These are phyloP conservation scores for Acer saccharum DNA, from an alignment of 345 rosid genomes.

Conservation along the genomic window DNA sequence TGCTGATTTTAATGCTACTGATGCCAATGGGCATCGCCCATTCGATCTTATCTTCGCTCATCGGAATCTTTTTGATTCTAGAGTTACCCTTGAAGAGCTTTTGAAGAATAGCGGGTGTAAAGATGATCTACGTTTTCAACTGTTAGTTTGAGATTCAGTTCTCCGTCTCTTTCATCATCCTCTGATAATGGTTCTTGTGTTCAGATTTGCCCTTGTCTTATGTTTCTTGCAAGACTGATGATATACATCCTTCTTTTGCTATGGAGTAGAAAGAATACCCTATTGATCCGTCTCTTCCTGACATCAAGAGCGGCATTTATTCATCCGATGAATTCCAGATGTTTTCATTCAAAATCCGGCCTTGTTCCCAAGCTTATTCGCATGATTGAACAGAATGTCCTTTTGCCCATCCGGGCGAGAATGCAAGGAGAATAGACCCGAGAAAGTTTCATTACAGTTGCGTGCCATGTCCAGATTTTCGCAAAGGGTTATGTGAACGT, in stretches of 20 bases:
- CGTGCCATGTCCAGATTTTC: conserved; percentile 38
- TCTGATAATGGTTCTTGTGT: conserved; percentile 41
- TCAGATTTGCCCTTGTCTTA: conserved; percentile 38
- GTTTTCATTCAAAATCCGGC: conserved; percentile 38
- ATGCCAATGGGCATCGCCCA: conserved; percentile 32
- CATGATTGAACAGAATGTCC: conserved; percentile 50
- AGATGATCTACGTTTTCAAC: conserved; percentile 33
- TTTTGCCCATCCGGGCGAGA: conserved; percentile 47
- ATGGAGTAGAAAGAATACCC: conserved; percentile 37
- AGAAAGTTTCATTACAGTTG: conserved; percentile 41
- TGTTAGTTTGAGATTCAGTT: conserved; percentile 42
- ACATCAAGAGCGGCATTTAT: conserved; percentile 27
- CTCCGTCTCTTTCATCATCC: conserved; percentile 37
- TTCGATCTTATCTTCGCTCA: conserved; percentile 28
- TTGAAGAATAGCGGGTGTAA: conserved; percentile 40
- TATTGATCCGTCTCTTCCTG: conserved; percentile 27
- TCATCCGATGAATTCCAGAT: conserved; percentile 39
- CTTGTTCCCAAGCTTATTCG: conserved; percentile 35
- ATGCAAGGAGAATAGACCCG: conserved; percentile 43
- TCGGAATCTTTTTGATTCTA: conserved; percentile 11
- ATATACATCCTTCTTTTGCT: conserved; percentile 22
- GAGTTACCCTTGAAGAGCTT: conserved; percentile 28
- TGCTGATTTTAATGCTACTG: conserved; percentile 28
- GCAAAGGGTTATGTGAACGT: conserved; percentile 32
- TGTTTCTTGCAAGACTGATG: conserved; percentile 26